Percentiles rank a stretch among this genome's conserved stretches.
These are phyloP conservation scores for Quercus tomentella DNA, from an alignment of 331 rosid genomes.

Conservation along the genomic window DNA sequence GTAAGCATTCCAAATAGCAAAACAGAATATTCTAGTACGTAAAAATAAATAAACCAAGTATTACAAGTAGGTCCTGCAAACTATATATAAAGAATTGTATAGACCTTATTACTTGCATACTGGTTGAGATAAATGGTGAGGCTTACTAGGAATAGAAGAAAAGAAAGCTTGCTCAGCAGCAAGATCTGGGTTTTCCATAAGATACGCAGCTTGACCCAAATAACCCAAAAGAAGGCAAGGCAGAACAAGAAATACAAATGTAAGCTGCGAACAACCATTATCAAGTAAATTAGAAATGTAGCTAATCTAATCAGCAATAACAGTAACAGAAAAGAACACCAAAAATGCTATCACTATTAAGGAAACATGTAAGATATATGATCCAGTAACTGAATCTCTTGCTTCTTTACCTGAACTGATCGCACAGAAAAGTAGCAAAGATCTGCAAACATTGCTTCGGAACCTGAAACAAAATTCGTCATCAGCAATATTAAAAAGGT, in stretches of 20 bases:
- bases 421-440: conserved; percentile 96
- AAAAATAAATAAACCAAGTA: not conserved
- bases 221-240: conserved; percentile 97
- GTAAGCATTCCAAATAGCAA: not conserved
- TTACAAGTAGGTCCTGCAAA: not conserved
- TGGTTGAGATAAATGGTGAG: not conserved
- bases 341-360: conserved; percentile 1
- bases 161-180: conserved; percentile 69
- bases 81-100: not conserved
- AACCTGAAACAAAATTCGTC: conserved; percentile 59
- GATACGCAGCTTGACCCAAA: conserved; percentile 99
- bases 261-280: conserved; percentile 68
- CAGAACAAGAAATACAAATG: conserved; percentile 85
- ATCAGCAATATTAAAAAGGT: conserved; percentile 18
- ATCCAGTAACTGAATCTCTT: not conserved
- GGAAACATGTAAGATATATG: not conserved
- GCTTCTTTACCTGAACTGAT: conserved; percentile 81
- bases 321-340: conserved; percentile 8
- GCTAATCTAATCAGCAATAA: not conserved
- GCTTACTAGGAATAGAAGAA: conserved; percentile 60
- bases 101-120: not conserved
- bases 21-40: not conserved
- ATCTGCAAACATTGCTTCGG: conserved; percentile 99
- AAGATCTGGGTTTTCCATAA: conserved; percentile 59
- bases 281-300: conserved; percentile 23